Conservation (phyloP, 768 basidiomycete genomes). For the Rhodotorula babjevae region DNA sequence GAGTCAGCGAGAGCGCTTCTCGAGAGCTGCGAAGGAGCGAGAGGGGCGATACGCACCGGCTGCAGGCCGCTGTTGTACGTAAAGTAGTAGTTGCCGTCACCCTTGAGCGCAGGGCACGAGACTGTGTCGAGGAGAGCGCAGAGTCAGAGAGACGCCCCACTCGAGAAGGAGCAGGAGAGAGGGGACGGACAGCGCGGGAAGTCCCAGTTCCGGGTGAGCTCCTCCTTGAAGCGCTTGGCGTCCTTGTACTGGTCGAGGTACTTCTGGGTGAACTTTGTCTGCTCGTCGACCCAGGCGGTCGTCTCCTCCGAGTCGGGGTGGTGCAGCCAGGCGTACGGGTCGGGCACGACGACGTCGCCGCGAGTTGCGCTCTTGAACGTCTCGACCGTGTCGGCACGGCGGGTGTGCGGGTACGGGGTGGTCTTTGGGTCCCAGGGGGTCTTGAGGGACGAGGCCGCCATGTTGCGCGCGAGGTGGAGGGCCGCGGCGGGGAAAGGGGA, state of each 20-base stretch:
- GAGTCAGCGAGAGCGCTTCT: neutral
- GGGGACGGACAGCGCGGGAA: constrained; percentile 52
- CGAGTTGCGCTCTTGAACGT: constrained; percentile 64
- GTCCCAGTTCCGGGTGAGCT: constrained; percentile 57
- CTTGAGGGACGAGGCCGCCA: neutral
- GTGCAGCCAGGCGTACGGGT: constrained; percentile 68
- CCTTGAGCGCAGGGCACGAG: constrained; percentile 58
- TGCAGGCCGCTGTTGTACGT: constrained; percentile 67
- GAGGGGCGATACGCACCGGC: constrained; percentile 56
- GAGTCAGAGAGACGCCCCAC: neutral
- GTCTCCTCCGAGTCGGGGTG: constrained; percentile 55
- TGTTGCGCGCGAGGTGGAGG: neutral
- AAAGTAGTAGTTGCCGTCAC: constrained; percentile 67
- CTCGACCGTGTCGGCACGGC: constrained; percentile 54
- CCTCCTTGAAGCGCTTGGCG: constrained; percentile 57
- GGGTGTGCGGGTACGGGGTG: constrained; percentile 58
- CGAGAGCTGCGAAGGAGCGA: neutral
- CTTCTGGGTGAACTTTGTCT: constrained; percentile 40
- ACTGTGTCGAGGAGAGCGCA: constrained; percentile 52
- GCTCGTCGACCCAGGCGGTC: constrained; percentile 48
- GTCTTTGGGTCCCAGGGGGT: constrained; percentile 13
- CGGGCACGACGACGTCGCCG: constrained; percentile 61
- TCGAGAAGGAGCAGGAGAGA: neutral
- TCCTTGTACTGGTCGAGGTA: constrained; percentile 65
- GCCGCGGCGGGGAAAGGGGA: neutral